Evolutionary conservation across 1,284 basidiomycete genomes (phyloP).

Genomic region (Microbotryum saponariae): DNA sequence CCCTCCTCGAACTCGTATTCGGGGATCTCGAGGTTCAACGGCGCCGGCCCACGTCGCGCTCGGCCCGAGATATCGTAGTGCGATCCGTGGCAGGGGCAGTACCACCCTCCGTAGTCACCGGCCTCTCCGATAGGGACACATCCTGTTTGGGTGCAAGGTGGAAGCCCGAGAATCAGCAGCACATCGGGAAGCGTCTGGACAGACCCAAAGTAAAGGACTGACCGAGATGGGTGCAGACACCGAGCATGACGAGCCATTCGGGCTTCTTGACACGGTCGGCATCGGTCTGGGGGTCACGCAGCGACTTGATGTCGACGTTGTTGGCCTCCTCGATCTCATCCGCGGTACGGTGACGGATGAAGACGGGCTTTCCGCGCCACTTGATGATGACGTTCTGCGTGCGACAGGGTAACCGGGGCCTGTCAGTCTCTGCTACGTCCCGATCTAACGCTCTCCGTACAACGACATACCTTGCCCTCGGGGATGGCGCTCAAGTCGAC

Average conservation of each 20-base stretch:
- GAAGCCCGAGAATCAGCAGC: neutral
- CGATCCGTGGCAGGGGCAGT: slow-evolving; percentile 74
- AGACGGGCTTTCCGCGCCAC: slow-evolving; percentile 99
- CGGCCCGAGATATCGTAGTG: slow-evolving; percentile 79
- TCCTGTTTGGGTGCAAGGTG: slow-evolving; percentile 93
- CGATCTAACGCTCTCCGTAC: neutral
- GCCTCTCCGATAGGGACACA: slow-evolving; percentile 79
- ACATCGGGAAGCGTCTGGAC: neutral
- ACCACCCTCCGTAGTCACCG: slow-evolving; percentile 93
- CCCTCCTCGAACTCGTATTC: slow-evolving; percentile 81
- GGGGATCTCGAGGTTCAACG: slow-evolving; percentile 76
- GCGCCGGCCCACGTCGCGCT: slow-evolving; percentile 37
- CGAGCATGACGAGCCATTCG: slow-evolving; percentile 96
- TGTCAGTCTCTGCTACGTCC: slow-evolving; percentile 20
- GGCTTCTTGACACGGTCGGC: slow-evolving; percentile 83
- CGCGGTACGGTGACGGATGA: slow-evolving; percentile 91
- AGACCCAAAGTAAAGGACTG: neutral
- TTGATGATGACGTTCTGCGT: slow-evolving; percentile 77
- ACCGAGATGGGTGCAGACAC: slow-evolving; percentile 38
- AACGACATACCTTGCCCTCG: slow-evolving; percentile 64
- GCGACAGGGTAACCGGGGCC: neutral
- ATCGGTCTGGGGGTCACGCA: slow-evolving; percentile 90
- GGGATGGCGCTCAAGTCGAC: slow-evolving; percentile 85
- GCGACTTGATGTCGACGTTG: slow-evolving; percentile 67
- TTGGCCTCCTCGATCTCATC: slow-evolving; percentile 93